Evolutionary conservation across 352 stramenopile genomes (phyloP), one percentile per base, ranked within the genome.

Genomic region (Phytophthora ramorum): DNA sequence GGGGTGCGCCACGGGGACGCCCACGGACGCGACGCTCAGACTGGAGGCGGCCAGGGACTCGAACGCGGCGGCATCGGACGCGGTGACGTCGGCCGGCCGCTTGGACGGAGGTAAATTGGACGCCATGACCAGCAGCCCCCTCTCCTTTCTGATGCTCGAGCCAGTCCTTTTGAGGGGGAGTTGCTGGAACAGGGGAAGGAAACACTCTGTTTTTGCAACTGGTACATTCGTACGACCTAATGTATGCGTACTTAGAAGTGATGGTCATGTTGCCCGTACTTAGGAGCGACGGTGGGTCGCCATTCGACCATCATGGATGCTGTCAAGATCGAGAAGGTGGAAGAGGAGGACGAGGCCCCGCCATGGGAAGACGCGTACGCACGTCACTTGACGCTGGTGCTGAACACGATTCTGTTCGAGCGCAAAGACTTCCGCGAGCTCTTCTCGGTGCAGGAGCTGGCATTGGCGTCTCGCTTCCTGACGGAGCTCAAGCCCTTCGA

Each of bases 321-420:
- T 24, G 24, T 44, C 53, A 51, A 44, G 57, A 2, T 3, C 12
- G 46, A 63, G 34, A 20, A 24, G 41, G 17, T 14, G 6, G 41
- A 49, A 14, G 20, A 61, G 10, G 8, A 40, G 9, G 38, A 44
- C 7, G 50, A 44, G 8, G 10, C 4, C 19, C 9, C 38, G 19
- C 14, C 38, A 40, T 58, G 56, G 41, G 78, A 87, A 52, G 85
- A 93, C 62, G 85, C 85, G 40, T 93, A 93, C 47, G 72, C 77
- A 47, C 73, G 66, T n/a, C 85, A 93, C 59, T 78, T 91, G 46
- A 71, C 59, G 13, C 71, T 89, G 20, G 85, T 93, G 14, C 61
- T 93, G 14, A 72, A 57, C 16, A 71, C 73, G 12, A 56, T 91
- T 6, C n/a, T 76, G 16, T 56, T 57, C 26, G 67, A 90, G 48